phyloP scores from a whole-genome alignment of 1,284 basidiomycete species.

The Ceratobasidium sp. region DNA sequence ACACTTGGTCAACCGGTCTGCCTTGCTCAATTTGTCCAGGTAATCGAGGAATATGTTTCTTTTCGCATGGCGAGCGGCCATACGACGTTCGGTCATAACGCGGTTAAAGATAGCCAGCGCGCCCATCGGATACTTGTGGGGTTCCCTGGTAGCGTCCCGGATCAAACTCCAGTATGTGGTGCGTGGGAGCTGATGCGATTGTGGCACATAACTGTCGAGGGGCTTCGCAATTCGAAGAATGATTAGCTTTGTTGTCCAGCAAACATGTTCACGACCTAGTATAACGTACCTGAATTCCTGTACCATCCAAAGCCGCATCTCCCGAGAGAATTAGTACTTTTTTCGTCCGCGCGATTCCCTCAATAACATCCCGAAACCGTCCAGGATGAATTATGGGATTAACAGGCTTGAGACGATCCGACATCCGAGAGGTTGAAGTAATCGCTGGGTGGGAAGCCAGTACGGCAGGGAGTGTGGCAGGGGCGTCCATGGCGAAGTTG shows the following conservation, averaged over 20 bases:
- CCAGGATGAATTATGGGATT: background rate
- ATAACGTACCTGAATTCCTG: background rate
- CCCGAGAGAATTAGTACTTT: background rate
- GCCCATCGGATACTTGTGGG: background rate
- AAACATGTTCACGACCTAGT: no score
- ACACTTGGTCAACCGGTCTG: background rate
- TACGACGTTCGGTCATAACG: conserved; percentile 1
- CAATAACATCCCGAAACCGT: background rate
- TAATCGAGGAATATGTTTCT: background rate
- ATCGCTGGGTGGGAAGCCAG: background rate
- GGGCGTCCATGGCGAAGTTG: no score
- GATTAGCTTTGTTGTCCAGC: no score
- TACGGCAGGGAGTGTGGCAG: no score
- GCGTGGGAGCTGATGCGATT: background rate
- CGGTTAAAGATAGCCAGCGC: background rate
- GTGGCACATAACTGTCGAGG: no score
- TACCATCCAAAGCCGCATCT: background rate
- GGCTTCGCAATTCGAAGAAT: background rate
- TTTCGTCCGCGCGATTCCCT: background rate
- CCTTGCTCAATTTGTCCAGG: background rate
- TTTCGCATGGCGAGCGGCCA: background rate
- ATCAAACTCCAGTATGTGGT: background rate
- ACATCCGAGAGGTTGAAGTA: background rate
- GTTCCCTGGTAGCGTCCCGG: background rate
- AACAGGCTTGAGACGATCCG: background rate